Conservation (phyloP, 441 rosid species). For the Jatropha multifida region DNA sequence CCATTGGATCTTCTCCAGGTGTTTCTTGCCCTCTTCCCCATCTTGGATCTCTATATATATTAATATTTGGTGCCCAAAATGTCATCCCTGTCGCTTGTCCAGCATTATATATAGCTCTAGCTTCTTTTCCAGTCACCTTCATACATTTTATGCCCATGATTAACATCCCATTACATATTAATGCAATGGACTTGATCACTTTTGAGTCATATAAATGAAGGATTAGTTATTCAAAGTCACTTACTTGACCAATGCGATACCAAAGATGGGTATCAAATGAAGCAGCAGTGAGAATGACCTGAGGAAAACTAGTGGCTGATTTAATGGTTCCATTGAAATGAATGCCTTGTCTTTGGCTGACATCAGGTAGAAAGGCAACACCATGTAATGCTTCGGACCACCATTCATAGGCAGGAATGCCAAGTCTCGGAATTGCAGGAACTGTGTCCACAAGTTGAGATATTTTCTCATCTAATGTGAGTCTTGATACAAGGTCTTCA, state of each 20-base stretch:
- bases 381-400: constrained; percentile 92
- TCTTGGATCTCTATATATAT: constrained; percentile 84
- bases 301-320: constrained; percentile 80
- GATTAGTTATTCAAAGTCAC: not conserved
- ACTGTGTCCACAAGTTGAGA: constrained; percentile 66
- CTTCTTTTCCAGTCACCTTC: constrained; percentile 64
- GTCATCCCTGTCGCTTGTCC: constrained; percentile 75
- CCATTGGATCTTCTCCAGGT: constrained; percentile 84
- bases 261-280: constrained; percentile 62
- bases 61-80: constrained; percentile 90
- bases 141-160: not conserved
- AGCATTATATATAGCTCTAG: constrained; percentile 71
- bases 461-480: constrained; percentile 68
- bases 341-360: constrained; percentile 46
- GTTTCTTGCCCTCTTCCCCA: constrained; percentile 98
- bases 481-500: constrained; percentile 58
- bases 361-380: constrained; percentile 47
- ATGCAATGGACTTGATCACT: too few species aligned
- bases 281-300: constrained; percentile 75
- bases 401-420: constrained; percentile 72
- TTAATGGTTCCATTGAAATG: constrained; percentile 52
- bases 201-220: too few species aligned
- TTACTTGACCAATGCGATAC: constrained; percentile 75
- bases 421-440: constrained; percentile 62
- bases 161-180: too few species aligned